Evolutionary conservation across 495 filamentous ascomycete species (phyloP), one percentile per base, ranked within the genome.

Genomic region (Bacidia rubella): DNA sequence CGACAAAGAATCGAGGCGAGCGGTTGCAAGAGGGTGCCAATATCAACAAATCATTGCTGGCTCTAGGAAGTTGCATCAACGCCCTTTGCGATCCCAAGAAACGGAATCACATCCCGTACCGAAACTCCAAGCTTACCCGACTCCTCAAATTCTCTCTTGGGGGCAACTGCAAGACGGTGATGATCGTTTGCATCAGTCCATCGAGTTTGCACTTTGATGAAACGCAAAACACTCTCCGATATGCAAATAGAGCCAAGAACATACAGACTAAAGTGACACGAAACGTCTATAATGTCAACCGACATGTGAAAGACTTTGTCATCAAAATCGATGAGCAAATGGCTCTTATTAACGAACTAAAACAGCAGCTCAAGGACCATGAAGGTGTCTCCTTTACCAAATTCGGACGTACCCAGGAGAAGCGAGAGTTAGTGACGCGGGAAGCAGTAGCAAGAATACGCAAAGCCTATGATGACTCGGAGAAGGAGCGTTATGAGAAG

Each of bases 251-350:
- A 54, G 92, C 92, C 21, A 99, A 99, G 76, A 99, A 99, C 63
- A 99, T 99, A 62, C 94, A 99, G 71, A 99, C 92, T 20, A 99
- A 99, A 72, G 87, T 95, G 38, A 96, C 92, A 19, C 78, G 89
- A 57, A 99, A 99, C 63, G 93, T 96, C 1, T 97, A 92, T 72
- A 99, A 99, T 62, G 93, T 99, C 57, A 97, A 99, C 63, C 83
- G 92, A 48, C 92, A 99, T 69, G 92, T 99, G 47, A 99, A 97
- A 70, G 90, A 96, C 65, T 96, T 90, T 69, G 65, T 96, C 62
- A 87, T 93, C 70, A 96, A 96, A 75, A 96, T 93, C 72, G 89
- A 95, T 62, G 89, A 95, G 70, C 90, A 96, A 64, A 86, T 90
- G 75, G 81, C 78, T 11, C 66, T 94, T 60, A 96, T 96, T 62